Base-by-base conservation (phyloP, 2,329 filamentous ascomycete species). In the Drechslerella coelobrocha region DNA sequence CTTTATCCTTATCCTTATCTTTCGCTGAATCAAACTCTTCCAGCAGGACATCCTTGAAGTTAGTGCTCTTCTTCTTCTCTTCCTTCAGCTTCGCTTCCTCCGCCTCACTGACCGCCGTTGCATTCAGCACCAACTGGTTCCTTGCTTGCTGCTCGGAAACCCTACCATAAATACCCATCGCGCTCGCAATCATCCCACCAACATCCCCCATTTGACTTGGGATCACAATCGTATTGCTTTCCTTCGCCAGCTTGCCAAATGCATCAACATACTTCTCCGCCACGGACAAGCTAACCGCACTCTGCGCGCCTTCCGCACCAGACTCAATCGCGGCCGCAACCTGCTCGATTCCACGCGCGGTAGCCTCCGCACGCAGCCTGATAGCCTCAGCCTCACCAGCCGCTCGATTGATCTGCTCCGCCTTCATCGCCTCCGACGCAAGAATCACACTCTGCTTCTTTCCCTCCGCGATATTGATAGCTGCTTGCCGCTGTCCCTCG, bases 181-280 rank as follows among this genome's bases (percentile, higher is more conserved):
- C 94, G 17, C 91, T 95, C 39, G 94, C 92, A 79, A 99, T 97
- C 92, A 99, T 96, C 75, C 91, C 87, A 60, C 91, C 89, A 75
- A 99, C 92, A 78, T 99, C 94, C 71, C 94, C 94, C 37, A 99
- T 91, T 77, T 99, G 97, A 9, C 94, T 94, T 0, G 94, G 94
- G 12, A 99, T 92, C 19, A 99, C 91, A 26, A 99, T 89, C 2
- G 92, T 90, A 2, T 94, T 99, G 76, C 94, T 91, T 82, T 99
- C 92, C 81, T 93, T 94, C 54, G 94, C 94, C 75, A 99, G 83
- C 78, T 92, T 91, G 75, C 85, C 88, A 77, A 97, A 99, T 2
- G 94, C 94, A 48, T 95, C 93, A 56, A 99, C 94, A 76, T 99
- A 99, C 81, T 97, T 96, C 84, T 99, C 94, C 0, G 94, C 94